A percentile compares a stretch with the other conserved stretches of the same genome.
Evolutionary conservation across 2,329 filamentous ascomycete genomes (phyloP).

Genomic region (Fusarium metavorans): DNA sequence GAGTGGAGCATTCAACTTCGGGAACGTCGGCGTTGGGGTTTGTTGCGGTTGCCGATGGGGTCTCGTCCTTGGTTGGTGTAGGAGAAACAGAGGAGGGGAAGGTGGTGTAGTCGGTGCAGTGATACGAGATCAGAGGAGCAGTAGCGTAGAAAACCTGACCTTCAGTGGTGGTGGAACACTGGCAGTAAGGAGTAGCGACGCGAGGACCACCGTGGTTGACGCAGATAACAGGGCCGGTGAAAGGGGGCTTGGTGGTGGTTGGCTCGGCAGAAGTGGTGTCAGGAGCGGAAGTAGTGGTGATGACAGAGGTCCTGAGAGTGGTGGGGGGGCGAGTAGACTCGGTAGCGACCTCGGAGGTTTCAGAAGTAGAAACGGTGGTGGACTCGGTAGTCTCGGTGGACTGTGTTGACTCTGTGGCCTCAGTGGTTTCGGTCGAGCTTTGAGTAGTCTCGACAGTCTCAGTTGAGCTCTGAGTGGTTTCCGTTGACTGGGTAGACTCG

Average conservation of each 20-base stretch:
- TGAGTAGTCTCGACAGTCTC: not conserved
- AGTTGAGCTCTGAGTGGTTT: not conserved
- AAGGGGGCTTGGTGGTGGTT: constrained; percentile 4
- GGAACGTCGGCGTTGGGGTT: not conserved
- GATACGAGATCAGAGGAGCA: constrained; percentile 16
- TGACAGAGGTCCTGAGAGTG: constrained; percentile 18
- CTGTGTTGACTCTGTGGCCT: not conserved
- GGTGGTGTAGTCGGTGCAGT: constrained; percentile 21
- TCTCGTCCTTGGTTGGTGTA: not conserved
- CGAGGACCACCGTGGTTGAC: constrained; percentile 27
- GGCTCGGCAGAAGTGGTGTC: not conserved
- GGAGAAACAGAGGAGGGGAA: constrained; percentile 25
- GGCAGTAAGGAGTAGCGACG: constrained; percentile 26
- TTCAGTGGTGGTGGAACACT: constrained; percentile 22
- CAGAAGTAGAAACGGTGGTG: not conserved
- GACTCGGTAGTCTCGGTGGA: not conserved
- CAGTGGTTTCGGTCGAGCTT: not conserved
- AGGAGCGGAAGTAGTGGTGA: constrained; percentile 7
- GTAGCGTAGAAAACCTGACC: constrained; percentile 23
- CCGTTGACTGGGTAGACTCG: not conserved
- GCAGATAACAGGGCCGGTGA: constrained; percentile 17
- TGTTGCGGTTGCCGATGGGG: not conserved
- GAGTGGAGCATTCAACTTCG: not conserved
- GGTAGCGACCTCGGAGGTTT: not conserved
- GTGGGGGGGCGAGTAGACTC: constrained; percentile 13